These are phyloP conservation scores for Rhodamnia argentea DNA, from an alignment of 345 rosid species.

Conservation along the genomic window DNA sequence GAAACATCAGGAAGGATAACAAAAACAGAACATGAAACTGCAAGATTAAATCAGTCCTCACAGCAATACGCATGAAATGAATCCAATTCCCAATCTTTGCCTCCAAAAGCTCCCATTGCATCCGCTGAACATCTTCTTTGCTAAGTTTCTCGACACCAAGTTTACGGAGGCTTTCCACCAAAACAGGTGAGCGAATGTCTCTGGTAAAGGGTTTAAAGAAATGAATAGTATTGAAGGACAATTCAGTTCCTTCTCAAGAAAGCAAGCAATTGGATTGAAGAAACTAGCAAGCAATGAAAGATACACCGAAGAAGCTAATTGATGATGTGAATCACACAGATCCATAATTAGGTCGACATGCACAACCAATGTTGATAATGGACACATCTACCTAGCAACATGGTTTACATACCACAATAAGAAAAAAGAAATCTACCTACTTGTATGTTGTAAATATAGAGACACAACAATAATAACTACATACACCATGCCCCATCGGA, in stretches of 20 bases:
- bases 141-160: conserved; percentile 94
- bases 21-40: background rate
- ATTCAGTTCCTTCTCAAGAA: background rate
- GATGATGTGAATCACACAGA: background rate
- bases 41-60: conserved; percentile 21
- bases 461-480: background rate
- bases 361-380: background rate
- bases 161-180: conserved; percentile 84
- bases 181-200: conserved; percentile 68
- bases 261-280: background rate
- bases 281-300: background rate
- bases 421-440: background rate
- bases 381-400: background rate
- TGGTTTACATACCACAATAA: background rate
- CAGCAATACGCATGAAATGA: conserved; percentile 98
- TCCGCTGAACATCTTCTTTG: conserved; percentile 95
- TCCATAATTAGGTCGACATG: background rate
- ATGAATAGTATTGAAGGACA: background rate
- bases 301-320: background rate
- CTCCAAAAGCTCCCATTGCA: conserved; percentile 98
- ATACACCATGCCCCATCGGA: background rate
- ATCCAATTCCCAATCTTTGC: conserved; percentile 98
- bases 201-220: conserved; percentile 14
- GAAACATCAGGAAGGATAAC: background rate
- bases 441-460: background rate